Conservation (phyloP, 495 filamentous ascomycete species). For the Penicillium argentinense region DNA sequence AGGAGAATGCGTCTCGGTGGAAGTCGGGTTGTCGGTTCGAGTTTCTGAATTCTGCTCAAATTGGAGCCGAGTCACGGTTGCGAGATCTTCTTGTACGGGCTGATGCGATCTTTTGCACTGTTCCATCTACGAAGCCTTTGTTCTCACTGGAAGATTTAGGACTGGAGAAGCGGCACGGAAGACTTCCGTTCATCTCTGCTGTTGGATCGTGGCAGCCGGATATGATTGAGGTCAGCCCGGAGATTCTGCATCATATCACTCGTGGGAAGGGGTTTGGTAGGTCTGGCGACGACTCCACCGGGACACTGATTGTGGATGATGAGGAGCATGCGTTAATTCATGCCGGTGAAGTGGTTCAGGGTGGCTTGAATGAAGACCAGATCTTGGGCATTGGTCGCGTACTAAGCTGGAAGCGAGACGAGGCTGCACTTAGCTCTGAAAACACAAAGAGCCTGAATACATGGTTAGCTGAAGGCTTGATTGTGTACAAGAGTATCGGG, state of each 20-base stretch:
- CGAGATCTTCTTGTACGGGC: neutral
- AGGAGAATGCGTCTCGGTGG: neutral
- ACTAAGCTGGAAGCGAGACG: neutral
- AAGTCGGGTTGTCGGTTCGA: neutral
- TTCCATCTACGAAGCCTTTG: conserved; percentile 1
- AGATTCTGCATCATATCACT: conserved; percentile 6
- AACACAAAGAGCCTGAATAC: neutral
- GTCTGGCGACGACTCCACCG: neutral
- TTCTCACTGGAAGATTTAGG: neutral
- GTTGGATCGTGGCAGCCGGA: conserved; percentile 18
- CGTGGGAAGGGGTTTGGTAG: neutral
- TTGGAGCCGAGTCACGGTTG: neutral
- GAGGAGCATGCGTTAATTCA: neutral
- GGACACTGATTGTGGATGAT: conserved; percentile 4
- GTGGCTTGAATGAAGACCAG: neutral
- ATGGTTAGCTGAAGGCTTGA: neutral
- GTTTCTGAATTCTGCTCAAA: neutral
- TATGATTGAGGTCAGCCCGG: conserved; percentile 17
- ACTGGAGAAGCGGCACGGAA: neutral
- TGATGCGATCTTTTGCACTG: conserved; percentile 6
- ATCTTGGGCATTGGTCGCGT: neutral
- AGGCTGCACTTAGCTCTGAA: neutral
- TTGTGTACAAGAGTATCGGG: conserved; percentile 15
- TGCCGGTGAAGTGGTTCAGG: conserved; percentile 3
- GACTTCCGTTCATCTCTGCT: conserved; percentile 11